These are phyloP conservation scores for Articulospora tetracladia DNA, from an alignment of 495 filamentous ascomycete species.

Conservation along the genomic window DNA sequence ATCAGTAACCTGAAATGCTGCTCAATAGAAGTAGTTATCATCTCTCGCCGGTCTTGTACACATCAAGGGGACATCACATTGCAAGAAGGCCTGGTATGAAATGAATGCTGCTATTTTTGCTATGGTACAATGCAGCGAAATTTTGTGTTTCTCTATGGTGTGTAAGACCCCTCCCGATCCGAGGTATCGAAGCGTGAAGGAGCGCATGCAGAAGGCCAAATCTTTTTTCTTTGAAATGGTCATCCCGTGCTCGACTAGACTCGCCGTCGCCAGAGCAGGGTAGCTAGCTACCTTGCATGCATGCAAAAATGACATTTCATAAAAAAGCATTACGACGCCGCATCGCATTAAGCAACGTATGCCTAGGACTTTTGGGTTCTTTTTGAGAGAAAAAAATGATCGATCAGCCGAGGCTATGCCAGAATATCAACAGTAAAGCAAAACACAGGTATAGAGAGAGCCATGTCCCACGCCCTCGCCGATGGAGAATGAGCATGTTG, in stretches of 20 bases:
- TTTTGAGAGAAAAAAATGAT: slow-evolving; percentile 1
- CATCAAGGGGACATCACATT: not conserved
- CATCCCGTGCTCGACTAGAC: not conserved
- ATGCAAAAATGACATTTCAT: slow-evolving; percentile 15
- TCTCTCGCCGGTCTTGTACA: too few relatives aligned
- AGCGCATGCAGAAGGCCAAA: slow-evolving; percentile 19
- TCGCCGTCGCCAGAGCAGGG: not conserved
- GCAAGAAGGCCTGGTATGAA: not conserved
- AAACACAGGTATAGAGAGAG: slow-evolving; percentile 14
- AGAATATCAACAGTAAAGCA: slow-evolving; percentile 26
- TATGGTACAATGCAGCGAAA: slow-evolving; percentile 24
- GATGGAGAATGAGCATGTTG: slow-evolving; percentile 11
- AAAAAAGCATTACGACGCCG: slow-evolving; percentile 15
- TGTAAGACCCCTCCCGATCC: slow-evolving; percentile 14
- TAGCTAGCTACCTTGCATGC: slow-evolving; percentile 13
- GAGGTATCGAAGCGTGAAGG: slow-evolving; percentile 13
- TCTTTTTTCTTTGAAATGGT: slow-evolving; percentile 4
- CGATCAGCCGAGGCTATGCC: slow-evolving; percentile 23
- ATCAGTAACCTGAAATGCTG: too few relatives aligned
- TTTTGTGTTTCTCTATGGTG: slow-evolving; percentile 25
- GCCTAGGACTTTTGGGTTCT: slow-evolving; percentile 20
- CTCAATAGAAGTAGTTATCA: too few relatives aligned
- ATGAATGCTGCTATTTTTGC: slow-evolving; percentile 21
- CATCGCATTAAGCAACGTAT: slow-evolving; percentile 14
- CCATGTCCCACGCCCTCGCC: slow-evolving; percentile 20